Evolutionary conservation across 2,329 filamentous ascomycete species (phyloP), one percentile per base, ranked within the genome.

Genomic region (Tolypocladium tropicale): DNA sequence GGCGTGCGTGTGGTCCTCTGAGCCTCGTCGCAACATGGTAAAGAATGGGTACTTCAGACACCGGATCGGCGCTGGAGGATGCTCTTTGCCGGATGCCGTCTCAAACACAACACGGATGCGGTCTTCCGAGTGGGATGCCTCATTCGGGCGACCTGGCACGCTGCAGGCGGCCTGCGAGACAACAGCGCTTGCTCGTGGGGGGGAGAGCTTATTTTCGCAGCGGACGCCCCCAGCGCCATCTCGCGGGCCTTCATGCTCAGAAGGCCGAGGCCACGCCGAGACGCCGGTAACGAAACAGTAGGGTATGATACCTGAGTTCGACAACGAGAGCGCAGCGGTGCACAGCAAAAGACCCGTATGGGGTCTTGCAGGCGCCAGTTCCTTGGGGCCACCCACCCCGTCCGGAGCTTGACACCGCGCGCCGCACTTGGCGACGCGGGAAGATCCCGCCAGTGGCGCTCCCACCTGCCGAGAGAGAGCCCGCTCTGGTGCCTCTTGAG

Each of bases 131-230:
- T 3, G 4, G 23, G 23, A 16, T 25, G 43, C 23, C 43, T 28
- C 41, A 11, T 46, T 28, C 6, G 11, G 21, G 12, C 23, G 5
- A 32, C 25, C 9, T 18, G 43, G 16, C 6, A 18, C 16, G 16
- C 6, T 10, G 16, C 6, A n/a, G 18, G 25, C 16, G 12, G 32
- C 34, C 12, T n/a, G 39, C 43, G 52, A 57, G 55, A 53, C 52
- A 54, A 57, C 52, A 46, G 46, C 28, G 52, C 52, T 54, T 53
- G 55, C 16, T 32, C 12, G 28, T 16, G 37, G 43, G 43, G n/a
- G 14, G 23, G 33, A 48, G 43, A 48, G 25, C 6, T 18, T 16
- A 14, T 48, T 48, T n/a, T 28, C 7, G 43, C 25, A 46, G 12
- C 3, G 23, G 18, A 16, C 3, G 25, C 7, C 6, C 25, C n/a